Base-by-base conservation (phyloP, 495 filamentous ascomycete genomes). In the Penicillium malachiteum region DNA sequence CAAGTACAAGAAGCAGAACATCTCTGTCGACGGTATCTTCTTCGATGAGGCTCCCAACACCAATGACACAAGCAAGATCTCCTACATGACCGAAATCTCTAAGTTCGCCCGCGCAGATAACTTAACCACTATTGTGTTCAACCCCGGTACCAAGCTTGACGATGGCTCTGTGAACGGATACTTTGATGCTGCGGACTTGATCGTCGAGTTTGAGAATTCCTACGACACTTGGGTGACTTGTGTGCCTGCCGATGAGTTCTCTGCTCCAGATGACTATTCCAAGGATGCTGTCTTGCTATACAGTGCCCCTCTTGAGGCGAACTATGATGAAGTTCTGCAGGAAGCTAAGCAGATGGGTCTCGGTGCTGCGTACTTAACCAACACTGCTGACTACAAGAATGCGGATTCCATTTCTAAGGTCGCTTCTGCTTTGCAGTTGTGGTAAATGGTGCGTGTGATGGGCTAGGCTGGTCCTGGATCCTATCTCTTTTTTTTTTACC, bases 11-110 rank as follows among this genome's bases (percentile, higher is more conserved):
- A 55, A 51, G 5, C 58, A 70, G 12, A 60, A 72, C 35, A 69
- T 78, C 21, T 48, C 61, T 7, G 56, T 80, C 21, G 59, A 65
- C 3, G 79, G 78, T 6, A 78, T 81, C 26, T 82, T 78, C 67
- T 77, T 79, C 62, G 77, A 80, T 53, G 75, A 80, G 33, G 67
- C 71, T 4, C 66, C 70, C 3, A 62, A 63, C 18, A 62, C 58
- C 12, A 64, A 73, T 51, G 57, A 63, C 16, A 16, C 59, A 0
- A 62, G 54, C 16, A 55, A 55, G 31, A 64, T 65, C 31, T 62
- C 60, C 0, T 76, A 76, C 53, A 63, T 77, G 60, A 58, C 67
- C n/a, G 48, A 46, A 0, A 54, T 75, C 8, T 69, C 65, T 0
- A 11, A 54, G 42, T 60, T 60, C 3, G 69, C 69, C 43, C 69